Evolutionary conservation across 2,329 filamentous ascomycete species (phyloP), one percentile per base, ranked within the genome.

Genomic region (Aspergillus novoparasiticus): DNA sequence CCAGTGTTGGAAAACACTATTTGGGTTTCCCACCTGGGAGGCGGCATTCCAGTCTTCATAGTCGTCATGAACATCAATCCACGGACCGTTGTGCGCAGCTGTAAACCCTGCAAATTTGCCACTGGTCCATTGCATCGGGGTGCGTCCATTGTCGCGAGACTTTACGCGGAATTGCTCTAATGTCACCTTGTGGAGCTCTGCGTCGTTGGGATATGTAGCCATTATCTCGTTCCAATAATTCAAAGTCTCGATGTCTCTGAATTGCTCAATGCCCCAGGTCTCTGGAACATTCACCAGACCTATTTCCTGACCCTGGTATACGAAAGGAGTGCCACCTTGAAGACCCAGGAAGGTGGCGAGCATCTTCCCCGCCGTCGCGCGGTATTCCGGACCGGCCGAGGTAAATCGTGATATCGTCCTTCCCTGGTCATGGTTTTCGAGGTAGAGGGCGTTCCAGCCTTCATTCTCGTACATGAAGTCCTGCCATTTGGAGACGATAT

Each of bases 31-130:
- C 39, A 41, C 16, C 19, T 41, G 39, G 39, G 39, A 19, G 16
- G 54, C 83, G 36, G 86, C 89, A 70, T 93, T 93, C 77, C 89
- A 80, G n/a, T 79, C 73, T 3, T 72, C 72, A 72, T 87, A 88
- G 70, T 87, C 84, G 61, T 88, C 85, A 72, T 91, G 87, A 41
- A 87, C 84, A 14, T 84, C 82, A 85, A 92, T 92, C 90, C 90
- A 93, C 2, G 90, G 88, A 54, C 79, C 80, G 76, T 41, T 41
- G 19, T 8, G 39, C 8, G 2, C 78, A 78, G 1, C 87, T 87
- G 78, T 92, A 92, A 23, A 90, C 89, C 0, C 82, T 88, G 64
- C 91, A 4, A 77, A 79, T 28, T 76, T 72, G 66, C 86, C 82
- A 41, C 39, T 41, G 16, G 39, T 41, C 90, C 90, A 93, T 71